Evolutionary conservation across 176 grass and related monocot species (phyloP), one percentile per base, ranked within the genome.

Genomic region (Eleusine indica): DNA sequence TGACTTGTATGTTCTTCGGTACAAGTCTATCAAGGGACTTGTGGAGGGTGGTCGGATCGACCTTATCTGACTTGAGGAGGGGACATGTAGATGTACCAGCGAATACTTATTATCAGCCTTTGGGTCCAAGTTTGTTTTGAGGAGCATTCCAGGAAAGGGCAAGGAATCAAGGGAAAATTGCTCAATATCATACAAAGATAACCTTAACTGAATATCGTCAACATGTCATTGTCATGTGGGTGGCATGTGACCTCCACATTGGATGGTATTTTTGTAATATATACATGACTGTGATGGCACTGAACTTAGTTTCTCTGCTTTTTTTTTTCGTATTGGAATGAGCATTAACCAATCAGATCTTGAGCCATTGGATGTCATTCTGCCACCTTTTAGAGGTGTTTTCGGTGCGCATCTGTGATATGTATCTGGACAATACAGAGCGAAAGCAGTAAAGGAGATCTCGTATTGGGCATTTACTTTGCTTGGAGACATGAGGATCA

Each of bases 1-100:
- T 3, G 96, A 98, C 79, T 64, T 95, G 48, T 95, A 98, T 90
- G 93, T 98, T 56, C 87, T 98, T 69, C 87, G 91, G 22, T 99
- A 99, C 88, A 96, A 99, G 61, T 99, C 91, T 74, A 96, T 94
- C 73, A 96, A 88, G 80, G 93, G 91, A 28, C 87, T 96, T 16
- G 89, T 99, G 0, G 89, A 94, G 84, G 58, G 70, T 0, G 78
- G 89, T 11, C 74, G 70, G 35, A 99, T 99, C 13, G 86, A 99
- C 35, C 93, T 99, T 85, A 86, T 99, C 44, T 99, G 80, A 89
- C 52, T 61, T 68, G 7, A 81, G 22, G 9, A 62, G n/a, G 10
- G 25, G 4, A 10, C 3, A 38, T 39, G 29, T 4, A 39, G 30
- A 51, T 65, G 22, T 14, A 66, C 48, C 30, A 37, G 29, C 17